phyloP scores from a whole-genome alignment of 2,329 filamentous ascomycete species.

The Diaporthe amygdali region DNA sequence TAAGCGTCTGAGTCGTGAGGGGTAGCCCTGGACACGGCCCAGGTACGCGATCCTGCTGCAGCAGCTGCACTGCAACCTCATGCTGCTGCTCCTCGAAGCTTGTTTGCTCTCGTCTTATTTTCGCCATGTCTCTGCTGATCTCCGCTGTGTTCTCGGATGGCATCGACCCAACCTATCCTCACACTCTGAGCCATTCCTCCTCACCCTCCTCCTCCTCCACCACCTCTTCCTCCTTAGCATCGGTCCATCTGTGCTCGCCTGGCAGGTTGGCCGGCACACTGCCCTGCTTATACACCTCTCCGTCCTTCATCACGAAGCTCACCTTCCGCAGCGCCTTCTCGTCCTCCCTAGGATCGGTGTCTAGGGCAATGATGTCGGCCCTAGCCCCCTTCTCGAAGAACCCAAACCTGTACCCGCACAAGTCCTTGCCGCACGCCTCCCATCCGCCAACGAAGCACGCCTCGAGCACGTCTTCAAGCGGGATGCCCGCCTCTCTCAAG shows the following conservation, averaged over 20 bases:
- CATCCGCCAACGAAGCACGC: conserved; percentile 58
- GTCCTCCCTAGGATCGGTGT: conserved; percentile 48
- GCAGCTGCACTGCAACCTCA: neutral
- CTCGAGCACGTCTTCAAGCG: conserved; percentile 53
- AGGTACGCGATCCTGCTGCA: conserved; percentile 7
- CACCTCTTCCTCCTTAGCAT: conserved; percentile 24
- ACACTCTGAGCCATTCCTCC: neutral
- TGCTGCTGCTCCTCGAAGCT: neutral
- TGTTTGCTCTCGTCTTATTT: neutral
- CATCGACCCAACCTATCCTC: too few species aligned
- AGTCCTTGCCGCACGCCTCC: conserved; percentile 59
- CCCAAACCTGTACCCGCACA: conserved; percentile 57
- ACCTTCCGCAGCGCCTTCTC: conserved; percentile 49
- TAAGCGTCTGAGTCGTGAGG: conserved; percentile 6
- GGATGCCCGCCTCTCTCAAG: conserved; percentile 56
- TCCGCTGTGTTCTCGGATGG: too few species aligned
- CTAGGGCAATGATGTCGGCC: conserved; percentile 58
- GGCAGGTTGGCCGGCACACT: conserved; percentile 33
- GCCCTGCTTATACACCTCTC: conserved; percentile 50
- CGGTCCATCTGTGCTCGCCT: conserved; percentile 6
- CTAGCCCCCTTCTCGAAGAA: conserved; percentile 52
- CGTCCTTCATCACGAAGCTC: conserved; percentile 64
- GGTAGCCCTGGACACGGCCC: neutral
- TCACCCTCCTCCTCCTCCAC: conserved; percentile 20
- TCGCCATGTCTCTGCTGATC: too few species aligned